phyloP scores from a whole-genome alignment of 164 flowering plant species.

The Saururus chinensis region DNA sequence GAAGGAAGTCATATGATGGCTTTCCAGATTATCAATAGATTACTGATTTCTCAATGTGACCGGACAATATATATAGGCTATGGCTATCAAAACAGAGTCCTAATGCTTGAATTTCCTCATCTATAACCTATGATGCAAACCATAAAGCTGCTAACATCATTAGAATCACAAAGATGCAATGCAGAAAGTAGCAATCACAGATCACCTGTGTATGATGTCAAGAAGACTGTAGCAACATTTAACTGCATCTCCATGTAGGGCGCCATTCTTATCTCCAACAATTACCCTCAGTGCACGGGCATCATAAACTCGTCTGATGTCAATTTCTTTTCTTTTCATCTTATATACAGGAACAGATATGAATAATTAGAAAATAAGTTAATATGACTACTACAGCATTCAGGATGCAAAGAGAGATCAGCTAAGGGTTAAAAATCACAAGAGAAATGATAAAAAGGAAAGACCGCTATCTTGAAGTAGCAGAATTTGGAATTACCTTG shows the following conservation, averaged over 20 bases:
- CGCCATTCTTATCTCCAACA: constrained; percentile 90
- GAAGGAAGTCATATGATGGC: not conserved
- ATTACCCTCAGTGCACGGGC: constrained; percentile 92
- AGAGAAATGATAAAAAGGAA: not conserved
- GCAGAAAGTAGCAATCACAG: not conserved
- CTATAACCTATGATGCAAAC: not conserved
- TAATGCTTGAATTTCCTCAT: not conserved
- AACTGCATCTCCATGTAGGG: constrained; percentile 86
- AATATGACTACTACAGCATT: too few relatives aligned
- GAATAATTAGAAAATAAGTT: too few relatives aligned
- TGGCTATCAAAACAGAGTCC: too few relatives aligned
- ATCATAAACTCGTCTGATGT: constrained; percentile 69
- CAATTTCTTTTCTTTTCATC: constrained; percentile 87
- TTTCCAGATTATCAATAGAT: not conserved
- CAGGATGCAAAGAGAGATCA: too few relatives aligned
- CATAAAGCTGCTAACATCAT: not conserved
- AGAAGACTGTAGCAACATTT: constrained; percentile 83
- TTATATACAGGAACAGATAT: constrained; percentile 7
- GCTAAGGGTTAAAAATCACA: too few relatives aligned
- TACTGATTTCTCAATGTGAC: not conserved
- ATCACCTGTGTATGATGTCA: constrained; percentile 68
- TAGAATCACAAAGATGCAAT: not conserved
- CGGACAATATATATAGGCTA: too few relatives aligned
- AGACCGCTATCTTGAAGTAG: not conserved
- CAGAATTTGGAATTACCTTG: constrained; percentile 41